Conservation (phyloP, 345 rosid genomes). For the Gynandropsis gynandra region DNA sequence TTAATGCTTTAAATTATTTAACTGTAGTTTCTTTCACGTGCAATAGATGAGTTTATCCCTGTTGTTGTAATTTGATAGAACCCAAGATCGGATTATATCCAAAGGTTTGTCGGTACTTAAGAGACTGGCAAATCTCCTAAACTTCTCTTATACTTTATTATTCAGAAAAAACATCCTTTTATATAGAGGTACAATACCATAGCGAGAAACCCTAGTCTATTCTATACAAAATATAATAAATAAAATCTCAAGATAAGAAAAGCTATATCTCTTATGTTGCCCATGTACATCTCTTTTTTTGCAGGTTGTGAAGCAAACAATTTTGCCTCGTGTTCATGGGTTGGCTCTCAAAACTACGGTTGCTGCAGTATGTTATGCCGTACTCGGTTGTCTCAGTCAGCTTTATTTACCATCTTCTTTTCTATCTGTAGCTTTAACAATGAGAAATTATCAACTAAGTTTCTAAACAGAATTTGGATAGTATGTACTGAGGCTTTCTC, state of each 20-base stretch:
- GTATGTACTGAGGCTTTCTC: neutral
- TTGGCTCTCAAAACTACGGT: slow-evolving; percentile 94
- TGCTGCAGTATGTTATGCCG: slow-evolving; percentile 69
- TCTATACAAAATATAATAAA: too few relatives aligned
- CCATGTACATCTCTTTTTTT: neutral
- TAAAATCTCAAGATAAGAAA: neutral
- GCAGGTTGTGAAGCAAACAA: slow-evolving; percentile 84
- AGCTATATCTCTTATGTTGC: neutral
- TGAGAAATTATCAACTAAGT: neutral
- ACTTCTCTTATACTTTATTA: too few relatives aligned
- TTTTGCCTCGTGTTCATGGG: slow-evolving; percentile 94
- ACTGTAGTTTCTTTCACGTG: too few relatives aligned
- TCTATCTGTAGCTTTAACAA: slow-evolving; percentile 3
- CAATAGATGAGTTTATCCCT: too few relatives aligned
- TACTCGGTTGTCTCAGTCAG: neutral
- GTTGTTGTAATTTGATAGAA: too few relatives aligned
- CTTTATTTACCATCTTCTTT: neutral
- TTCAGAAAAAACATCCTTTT: too few relatives aligned
- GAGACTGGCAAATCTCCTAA: too few relatives aligned
- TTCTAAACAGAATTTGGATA: neutral
- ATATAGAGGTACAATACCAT: too few relatives aligned
- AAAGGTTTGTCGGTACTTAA: too few relatives aligned
- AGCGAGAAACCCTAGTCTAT: too few relatives aligned
- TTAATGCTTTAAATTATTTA: too few relatives aligned
- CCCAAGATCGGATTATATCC: too few relatives aligned